Conservation (phyloP, 2,329 filamentous ascomycete species). For the Zasmidium cellare region DNA sequence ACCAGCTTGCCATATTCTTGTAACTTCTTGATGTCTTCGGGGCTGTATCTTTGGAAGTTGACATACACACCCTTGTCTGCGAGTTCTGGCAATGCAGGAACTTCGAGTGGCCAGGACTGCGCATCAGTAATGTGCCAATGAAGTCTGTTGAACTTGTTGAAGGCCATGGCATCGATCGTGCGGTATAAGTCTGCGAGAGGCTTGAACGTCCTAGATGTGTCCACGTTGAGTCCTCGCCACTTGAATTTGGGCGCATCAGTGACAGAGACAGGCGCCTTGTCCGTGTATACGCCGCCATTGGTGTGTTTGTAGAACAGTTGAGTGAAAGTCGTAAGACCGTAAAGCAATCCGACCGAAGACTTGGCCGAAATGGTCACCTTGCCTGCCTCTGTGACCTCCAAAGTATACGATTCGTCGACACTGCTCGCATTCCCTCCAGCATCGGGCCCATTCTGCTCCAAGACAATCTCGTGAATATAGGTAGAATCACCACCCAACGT, state of each 20-base stretch:
- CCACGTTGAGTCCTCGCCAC: slow-evolving; percentile 78
- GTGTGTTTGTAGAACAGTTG: slow-evolving; percentile 79
- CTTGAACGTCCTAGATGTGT: slow-evolving; percentile 73
- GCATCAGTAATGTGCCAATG: slow-evolving; percentile 81
- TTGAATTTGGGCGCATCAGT: slow-evolving; percentile 71
- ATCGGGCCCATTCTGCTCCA: slow-evolving; percentile 62
- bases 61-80: slow-evolving; percentile 73
- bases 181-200: slow-evolving; percentile 66
- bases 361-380: slow-evolving; percentile 63
- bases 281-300: slow-evolving; percentile 62
- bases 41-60: slow-evolving; percentile 65
- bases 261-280: slow-evolving; percentile 68
- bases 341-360: slow-evolving; percentile 68
- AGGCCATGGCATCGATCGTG: slow-evolving; percentile 73
- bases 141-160: slow-evolving; percentile 80
- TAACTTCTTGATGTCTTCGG: slow-evolving; percentile 63
- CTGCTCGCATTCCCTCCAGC: slow-evolving; percentile 53
- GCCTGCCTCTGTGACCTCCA: slow-evolving; percentile 61
- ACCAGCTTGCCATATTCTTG: slow-evolving; percentile 69
- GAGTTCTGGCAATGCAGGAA: slow-evolving; percentile 72
- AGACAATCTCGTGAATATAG: slow-evolving; percentile 60
- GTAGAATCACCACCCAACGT: slow-evolving; percentile 36
- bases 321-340: slow-evolving; percentile 72
- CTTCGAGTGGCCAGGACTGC: slow-evolving; percentile 82
- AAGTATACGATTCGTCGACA: slow-evolving; percentile 74